Percentiles rank a stretch among this genome's conserved stretches.
phyloP scores from a whole-genome alignment of 1,284 basidiomycete genomes.

The Ustilago bromivora region DNA sequence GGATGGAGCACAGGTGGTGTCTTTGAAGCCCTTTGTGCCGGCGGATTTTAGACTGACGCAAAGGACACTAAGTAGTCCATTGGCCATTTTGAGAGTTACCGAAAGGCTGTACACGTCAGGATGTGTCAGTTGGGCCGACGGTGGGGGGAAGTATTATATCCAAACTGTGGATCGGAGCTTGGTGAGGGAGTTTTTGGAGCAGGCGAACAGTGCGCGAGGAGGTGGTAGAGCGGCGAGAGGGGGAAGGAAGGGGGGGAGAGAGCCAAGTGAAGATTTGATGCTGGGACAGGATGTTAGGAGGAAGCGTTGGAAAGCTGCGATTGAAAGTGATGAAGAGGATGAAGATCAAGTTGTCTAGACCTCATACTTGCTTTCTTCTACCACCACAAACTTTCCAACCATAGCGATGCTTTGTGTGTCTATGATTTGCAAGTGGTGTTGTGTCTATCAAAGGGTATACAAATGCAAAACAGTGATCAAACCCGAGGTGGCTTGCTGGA shows the following conservation, averaged over 20 bases:
- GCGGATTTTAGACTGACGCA: constrained; percentile 73
- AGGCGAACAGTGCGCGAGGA: background rate
- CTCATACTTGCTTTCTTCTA: too few relatives aligned
- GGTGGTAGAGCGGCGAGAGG: background rate
- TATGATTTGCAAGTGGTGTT: background rate
- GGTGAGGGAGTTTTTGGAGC: constrained; percentile 42
- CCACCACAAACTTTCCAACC: too few relatives aligned
- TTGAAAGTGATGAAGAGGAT: constrained; percentile 33
- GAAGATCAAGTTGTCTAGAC: constrained; percentile 3
- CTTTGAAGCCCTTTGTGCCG: constrained; percentile 73
- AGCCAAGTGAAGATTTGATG: constrained; percentile 26
- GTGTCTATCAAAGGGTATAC: constrained; percentile 12
- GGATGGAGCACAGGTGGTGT: constrained; percentile 73
- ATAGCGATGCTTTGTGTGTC: too few relatives aligned
- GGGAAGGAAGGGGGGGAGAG: background rate
- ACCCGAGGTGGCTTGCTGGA: background rate
- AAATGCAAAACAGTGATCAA: background rate
- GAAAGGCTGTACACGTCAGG: constrained; percentile 58
- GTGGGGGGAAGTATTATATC: constrained; percentile 67
- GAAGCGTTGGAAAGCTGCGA: constrained; percentile 38
- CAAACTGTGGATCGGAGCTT: constrained; percentile 56
- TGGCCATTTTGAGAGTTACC: constrained; percentile 64
- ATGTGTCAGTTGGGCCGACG: constrained; percentile 67
- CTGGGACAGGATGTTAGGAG: constrained; percentile 37
- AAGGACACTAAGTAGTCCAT: constrained; percentile 62